Conservation (phyloP, 352 stramenopile species). For the Phytopythium cucurbitacearum region DNA sequence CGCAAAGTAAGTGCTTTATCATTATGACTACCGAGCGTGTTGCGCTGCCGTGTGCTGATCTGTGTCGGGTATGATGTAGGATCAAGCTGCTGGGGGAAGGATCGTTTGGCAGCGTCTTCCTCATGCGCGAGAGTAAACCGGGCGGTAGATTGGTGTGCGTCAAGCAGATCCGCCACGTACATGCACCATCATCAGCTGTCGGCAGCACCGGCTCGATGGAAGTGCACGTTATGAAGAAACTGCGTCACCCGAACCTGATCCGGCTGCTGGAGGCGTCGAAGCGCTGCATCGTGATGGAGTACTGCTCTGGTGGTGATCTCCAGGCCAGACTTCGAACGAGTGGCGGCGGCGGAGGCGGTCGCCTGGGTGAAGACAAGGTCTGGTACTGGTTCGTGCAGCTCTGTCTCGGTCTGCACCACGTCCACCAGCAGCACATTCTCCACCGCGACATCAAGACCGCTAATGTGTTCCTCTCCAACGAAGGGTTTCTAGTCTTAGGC, state of each 20-base stretch:
- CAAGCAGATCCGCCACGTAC: constrained; percentile 78
- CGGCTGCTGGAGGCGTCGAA: constrained; percentile 62
- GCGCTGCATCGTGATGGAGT: constrained; percentile 91
- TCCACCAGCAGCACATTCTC: constrained; percentile 75
- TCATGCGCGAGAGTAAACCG: constrained; percentile 80
- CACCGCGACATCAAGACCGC: constrained; percentile 92
- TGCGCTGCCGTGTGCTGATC: background rate
- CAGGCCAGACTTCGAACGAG: constrained; percentile 21
- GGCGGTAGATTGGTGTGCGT: constrained; percentile 72
- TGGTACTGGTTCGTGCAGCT: constrained; percentile 92
- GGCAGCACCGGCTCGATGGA: constrained; percentile 29
- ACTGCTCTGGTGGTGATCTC: constrained; percentile 83
- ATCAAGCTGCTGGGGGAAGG: constrained; percentile 83
- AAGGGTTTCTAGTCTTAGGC: constrained; percentile 76
- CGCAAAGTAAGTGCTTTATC: constrained; percentile 16
- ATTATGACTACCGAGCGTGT: background rate
- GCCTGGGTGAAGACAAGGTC: constrained; percentile 61
- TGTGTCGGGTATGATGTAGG: constrained; percentile 7
- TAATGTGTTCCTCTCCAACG: constrained; percentile 77
- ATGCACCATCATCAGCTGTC: constrained; percentile 14
- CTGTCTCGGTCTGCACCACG: constrained; percentile 81
- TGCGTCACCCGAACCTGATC: constrained; percentile 91
- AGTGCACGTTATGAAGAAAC: constrained; percentile 67
- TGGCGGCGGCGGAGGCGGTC: background rate
- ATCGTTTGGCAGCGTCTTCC: constrained; percentile 87